These are phyloP conservation scores for Botrytis elliptica DNA, from an alignment of 2,329 filamentous ascomycete genomes.

Conservation along the genomic window DNA sequence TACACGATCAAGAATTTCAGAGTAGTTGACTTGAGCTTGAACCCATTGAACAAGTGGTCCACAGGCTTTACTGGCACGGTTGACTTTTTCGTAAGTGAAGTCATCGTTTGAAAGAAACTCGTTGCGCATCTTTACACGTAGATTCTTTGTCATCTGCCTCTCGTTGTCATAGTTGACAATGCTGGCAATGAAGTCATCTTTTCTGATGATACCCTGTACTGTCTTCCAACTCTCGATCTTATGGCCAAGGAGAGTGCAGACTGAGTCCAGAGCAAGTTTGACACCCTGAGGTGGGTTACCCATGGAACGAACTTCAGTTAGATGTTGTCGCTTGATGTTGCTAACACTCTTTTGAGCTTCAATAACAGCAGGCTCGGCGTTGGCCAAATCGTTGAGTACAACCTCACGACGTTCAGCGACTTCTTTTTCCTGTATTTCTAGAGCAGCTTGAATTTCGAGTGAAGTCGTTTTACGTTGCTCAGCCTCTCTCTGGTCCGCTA, in stretches of 20 bases:
- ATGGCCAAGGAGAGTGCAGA: constrained; percentile 90
- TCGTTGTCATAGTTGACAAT: constrained; percentile 98
- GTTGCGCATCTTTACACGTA: constrained; percentile 85
- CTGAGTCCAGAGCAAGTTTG: constrained; percentile 88
- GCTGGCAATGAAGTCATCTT: constrained; percentile 95
- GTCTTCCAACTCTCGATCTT: constrained; percentile 88
- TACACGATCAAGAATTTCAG: constrained; percentile 92
- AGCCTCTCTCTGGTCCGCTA: constrained; percentile 91
- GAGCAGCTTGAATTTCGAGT: constrained; percentile 79
- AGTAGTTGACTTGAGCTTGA: constrained; percentile 92
- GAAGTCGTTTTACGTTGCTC: constrained; percentile 88
- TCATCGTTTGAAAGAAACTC: constrained; percentile 91
- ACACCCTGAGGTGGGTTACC: constrained; percentile 87
- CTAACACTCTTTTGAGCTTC: constrained; percentile 95
- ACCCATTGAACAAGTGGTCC: constrained; percentile 98
- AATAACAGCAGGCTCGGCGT: constrained; percentile 87
- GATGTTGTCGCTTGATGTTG: constrained; percentile 96
- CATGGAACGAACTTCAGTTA: constrained; percentile 98
- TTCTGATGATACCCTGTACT: constrained; percentile 82
- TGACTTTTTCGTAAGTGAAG: constrained; percentile 94
- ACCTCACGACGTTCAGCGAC: constrained; percentile 80
- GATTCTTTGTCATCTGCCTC: constrained; percentile 81
- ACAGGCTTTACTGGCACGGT: constrained; percentile 93
- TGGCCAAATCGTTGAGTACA: constrained; percentile 82
- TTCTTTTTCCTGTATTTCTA: constrained; percentile 87